Conservation (phyloP, 257 asterid genomes). For the Fraxinus pennsylvanica region DNA sequence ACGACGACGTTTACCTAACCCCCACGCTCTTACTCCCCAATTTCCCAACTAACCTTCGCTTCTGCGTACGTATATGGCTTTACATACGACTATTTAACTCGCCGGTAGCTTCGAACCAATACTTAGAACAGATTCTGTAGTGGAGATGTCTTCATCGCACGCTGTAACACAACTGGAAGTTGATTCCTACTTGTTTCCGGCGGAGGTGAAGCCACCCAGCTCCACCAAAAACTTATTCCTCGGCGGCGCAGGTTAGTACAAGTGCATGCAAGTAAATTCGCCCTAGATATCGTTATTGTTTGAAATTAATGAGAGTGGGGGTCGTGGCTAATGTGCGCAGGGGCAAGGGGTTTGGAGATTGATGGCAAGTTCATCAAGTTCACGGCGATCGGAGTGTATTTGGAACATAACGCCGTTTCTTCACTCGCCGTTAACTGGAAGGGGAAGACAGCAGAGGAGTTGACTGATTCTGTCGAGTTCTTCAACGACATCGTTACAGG, state of each 20-base stretch:
- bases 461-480: slow-evolving; percentile 69
- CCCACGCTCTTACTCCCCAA: background rate
- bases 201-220: slow-evolving; percentile 67
- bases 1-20: slow-evolving; percentile 12
- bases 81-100: background rate
- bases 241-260: slow-evolving; percentile 78
- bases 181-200: slow-evolving; percentile 56
- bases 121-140: too few species aligned
- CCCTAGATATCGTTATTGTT: background rate
- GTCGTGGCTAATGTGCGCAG: slow-evolving; percentile 44
- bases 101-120: background rate
- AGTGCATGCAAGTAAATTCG: background rate
- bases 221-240: slow-evolving; percentile 57
- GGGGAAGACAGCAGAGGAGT: slow-evolving; percentile 62
- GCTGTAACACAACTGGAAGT: slow-evolving; percentile 50
- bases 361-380: slow-evolving; percentile 65
- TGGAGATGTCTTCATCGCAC: slow-evolving; percentile 22
- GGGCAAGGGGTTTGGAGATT: slow-evolving; percentile 71
- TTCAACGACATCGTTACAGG: slow-evolving; percentile 68
- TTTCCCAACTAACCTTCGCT: background rate
- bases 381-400: slow-evolving; percentile 81
- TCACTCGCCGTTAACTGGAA: slow-evolving; percentile 76
- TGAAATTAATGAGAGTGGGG: background rate
- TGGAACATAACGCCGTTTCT: slow-evolving; percentile 55
- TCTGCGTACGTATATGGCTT: background rate